Evolutionary conservation across 768 basidiomycete genomes (phyloP).

Genomic region (Lactifluus subvellereus): DNA sequence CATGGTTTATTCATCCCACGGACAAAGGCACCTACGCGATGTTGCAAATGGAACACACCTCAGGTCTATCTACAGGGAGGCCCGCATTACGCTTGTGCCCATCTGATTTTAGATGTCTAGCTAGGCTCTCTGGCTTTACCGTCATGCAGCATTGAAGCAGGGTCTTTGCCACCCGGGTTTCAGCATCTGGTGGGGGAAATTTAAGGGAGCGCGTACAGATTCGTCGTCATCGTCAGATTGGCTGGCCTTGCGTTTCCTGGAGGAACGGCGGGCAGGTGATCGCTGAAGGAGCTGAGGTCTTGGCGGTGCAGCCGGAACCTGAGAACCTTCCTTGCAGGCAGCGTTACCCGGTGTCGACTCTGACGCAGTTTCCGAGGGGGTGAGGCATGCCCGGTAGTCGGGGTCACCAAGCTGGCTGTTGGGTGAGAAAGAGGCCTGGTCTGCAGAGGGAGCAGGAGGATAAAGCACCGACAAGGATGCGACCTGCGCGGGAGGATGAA

Average conservation of each 20-base stretch:
- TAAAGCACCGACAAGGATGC: neutral
- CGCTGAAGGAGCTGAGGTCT: neutral
- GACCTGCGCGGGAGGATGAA: neutral
- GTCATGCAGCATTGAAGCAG: slow-evolving; percentile 17
- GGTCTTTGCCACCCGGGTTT: neutral
- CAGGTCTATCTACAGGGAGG: slow-evolving; percentile 15
- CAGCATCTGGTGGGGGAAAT: neutral
- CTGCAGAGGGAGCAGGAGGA: neutral
- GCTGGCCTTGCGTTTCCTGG: slow-evolving; percentile 6
- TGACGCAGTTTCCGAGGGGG: neutral
- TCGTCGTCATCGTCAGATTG: neutral
- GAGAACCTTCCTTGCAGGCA: neutral
- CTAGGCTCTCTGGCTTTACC: slow-evolving; percentile 20
- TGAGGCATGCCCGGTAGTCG: neutral
- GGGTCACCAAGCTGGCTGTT: neutral
- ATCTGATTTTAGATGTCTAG: slow-evolving; percentile 17
- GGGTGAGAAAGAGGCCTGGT: neutral
- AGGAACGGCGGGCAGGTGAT: neutral
- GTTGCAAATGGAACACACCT: slow-evolving; percentile 16
- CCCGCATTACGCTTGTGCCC: slow-evolving; percentile 19
- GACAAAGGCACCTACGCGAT: slow-evolving; percentile 13
- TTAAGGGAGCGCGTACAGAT: slow-evolving; percentile 7
- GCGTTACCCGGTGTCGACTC: neutral
- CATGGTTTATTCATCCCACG: neutral
- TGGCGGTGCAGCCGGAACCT: neutral